phyloP scores from a whole-genome alignment of 2,329 filamentous ascomycete genomes.

The Colletotrichum falcatum region DNA sequence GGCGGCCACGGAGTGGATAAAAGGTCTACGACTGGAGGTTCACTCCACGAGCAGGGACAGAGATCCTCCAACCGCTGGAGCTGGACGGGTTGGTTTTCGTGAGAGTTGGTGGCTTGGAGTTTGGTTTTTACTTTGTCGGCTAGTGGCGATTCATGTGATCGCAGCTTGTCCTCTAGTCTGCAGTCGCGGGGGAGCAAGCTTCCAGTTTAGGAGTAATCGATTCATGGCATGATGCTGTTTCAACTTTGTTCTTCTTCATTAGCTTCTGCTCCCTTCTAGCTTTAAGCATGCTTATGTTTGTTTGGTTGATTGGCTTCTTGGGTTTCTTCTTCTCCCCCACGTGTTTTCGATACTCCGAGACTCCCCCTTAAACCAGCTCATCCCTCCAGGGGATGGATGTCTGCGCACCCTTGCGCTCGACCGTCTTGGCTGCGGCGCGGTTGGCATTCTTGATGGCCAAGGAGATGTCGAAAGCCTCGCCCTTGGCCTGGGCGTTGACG shows the following conservation, averaged over 20 bases:
- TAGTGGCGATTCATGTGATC: background rate
- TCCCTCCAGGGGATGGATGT: conserved; percentile 59
- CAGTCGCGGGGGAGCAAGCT: background rate
- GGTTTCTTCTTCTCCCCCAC: background rate
- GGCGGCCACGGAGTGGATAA: conserved; percentile 11
- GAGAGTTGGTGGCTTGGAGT: background rate
- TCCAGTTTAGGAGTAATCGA: background rate
- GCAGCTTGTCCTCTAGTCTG: background rate
- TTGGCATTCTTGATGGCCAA: conserved; percentile 68
- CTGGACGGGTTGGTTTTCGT: conserved; percentile 38
- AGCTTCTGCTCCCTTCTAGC: background rate
- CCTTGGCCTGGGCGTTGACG: conserved; percentile 58
- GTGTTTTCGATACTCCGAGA: background rate
- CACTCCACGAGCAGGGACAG: conserved; percentile 7
- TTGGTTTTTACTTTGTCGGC: background rate
- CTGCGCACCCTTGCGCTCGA: conserved; percentile 57
- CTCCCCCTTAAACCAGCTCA: conserved; percentile 47
- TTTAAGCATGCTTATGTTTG: background rate
- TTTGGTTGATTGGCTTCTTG: conserved; percentile 13
- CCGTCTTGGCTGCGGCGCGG: conserved; percentile 56
- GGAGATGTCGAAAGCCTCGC: conserved; percentile 63
- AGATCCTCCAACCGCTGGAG: conserved; percentile 29
- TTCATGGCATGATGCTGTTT: background rate
- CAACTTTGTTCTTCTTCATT: conserved; percentile 6
- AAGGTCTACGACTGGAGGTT: conserved; percentile 4